Evolutionary conservation across 2,329 filamentous ascomycete genomes (phyloP), one percentile per base, ranked within the genome.

Genomic region (Gliomastix tumulicola): DNA sequence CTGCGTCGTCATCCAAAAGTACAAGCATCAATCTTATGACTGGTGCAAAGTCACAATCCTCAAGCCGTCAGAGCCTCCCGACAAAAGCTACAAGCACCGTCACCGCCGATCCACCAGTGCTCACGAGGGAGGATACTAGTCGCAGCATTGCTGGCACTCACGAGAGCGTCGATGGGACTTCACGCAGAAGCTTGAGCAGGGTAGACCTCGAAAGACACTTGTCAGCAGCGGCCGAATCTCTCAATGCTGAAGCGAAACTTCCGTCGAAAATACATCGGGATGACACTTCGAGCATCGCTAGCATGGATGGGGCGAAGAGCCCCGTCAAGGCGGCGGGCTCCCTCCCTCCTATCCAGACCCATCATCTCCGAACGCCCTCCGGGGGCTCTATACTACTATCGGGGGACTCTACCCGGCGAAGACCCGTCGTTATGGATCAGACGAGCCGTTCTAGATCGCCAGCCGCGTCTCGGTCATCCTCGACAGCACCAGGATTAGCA

Each of bases 381-480:
- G 47, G 47, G 2, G 46, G 51, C 12, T 60, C 63, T 5, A 58
- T 59, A 5, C 41, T 63, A 36, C 41, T 62, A 8, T 56, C 56
- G 3, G 57, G 59, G 2, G 55, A 60, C 20, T 65, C 68, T 7
- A 47, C 59, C 25, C 50, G 61, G 43, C 55, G 68, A 53, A 57
- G 65, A 41, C 62, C 77, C 2, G 63, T 67, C 3, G 66, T 76
- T 5, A 75, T 77, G 38, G 67, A 74, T 46, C 69, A 69, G n/a
- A 73, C 77, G 32, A 71, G 62, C 41, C 62, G 62, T 8, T 63
- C 69, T 8, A 61, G 61, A 21, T 62, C 62, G 18, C 60, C 66
- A 3, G 62, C 57, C 7, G 65, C 60, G 12, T 80, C 78, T 11
- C 65, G 74, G 41, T 74, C 74, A 7, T 79, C 76, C 2, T 81